Base-by-base conservation (phyloP, 73 alveolate genomes). In the Symbiodinium natans region DNA sequence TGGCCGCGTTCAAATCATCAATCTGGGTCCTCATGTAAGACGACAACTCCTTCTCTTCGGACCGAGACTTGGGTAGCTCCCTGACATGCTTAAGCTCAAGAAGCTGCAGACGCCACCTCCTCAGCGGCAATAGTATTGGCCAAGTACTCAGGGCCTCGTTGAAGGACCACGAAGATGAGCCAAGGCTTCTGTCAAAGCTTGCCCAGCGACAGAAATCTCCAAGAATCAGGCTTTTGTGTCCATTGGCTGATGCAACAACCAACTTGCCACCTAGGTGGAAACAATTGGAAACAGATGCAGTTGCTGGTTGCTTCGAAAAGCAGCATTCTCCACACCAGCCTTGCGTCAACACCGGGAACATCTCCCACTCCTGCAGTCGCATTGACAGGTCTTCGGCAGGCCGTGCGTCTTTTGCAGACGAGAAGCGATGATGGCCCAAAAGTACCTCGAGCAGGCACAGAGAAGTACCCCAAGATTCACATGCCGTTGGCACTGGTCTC, bases 371-470 rank as follows among this genome's bases (percentile, higher is more conserved):
- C 94, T 87, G 41, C 23, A 31, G 41, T 23, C 31, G 43, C 84
- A 74, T 33, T 33, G 13, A 34, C n/a, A 40, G 40, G n/a, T 2
- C 38, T 82, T 27, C 59, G 25, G 3, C 42, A 29, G 7, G 80
- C 80, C 33, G 6, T 13, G 31, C 9, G 17, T 13, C 36, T 56
- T 4, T 8, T 59, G 85, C 95, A 59, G 46, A n/a, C 42, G 27
- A 88, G 95, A 15, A 11, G 40, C 95, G 25, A 92, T 92, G 82
- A 92, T 92, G 19, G 98, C 98, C 98, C 98, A 92, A 40, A 92
- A 92, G 56, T 92, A 92, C 98, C 98, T 92, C 29, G 31, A n/a
- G 52, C 43, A n/a, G n/a, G 33, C 52, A 4, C 80, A 2, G 0
- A 63, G 33, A n/a, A n/a, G n/a, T n/a, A n/a, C n/a, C n/a, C n/a